Evolutionary conservation across 306 rosid genomes (phyloP).

Genomic region (Castanea mollissima): DNA sequence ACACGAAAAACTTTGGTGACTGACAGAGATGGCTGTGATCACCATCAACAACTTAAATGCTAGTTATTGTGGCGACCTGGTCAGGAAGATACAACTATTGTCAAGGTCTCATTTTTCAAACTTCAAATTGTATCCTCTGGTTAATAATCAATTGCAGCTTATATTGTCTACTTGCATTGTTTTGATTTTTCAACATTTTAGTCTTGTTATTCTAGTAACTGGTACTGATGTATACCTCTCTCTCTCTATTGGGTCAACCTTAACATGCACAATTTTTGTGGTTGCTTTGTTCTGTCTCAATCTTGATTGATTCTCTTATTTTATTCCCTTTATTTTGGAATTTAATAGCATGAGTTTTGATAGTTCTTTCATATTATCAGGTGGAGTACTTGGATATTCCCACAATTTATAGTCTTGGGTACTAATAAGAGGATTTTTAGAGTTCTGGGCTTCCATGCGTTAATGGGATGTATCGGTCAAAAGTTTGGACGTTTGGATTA

Average conservation of each 20-base stretch:
- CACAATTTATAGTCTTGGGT: neutral
- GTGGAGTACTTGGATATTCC: slow-evolving; percentile 6
- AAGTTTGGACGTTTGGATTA: slow-evolving; percentile 21
- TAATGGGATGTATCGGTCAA: slow-evolving; percentile 33
- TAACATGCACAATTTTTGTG: neutral
- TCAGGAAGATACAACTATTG: slow-evolving; percentile 26
- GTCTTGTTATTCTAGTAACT: too few species aligned
- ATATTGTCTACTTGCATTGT: too few species aligned
- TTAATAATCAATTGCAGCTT: too few species aligned
- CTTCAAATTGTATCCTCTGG: too few species aligned
- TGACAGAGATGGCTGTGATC: slow-evolving; percentile 38
- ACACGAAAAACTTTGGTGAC: neutral
- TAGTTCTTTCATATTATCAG: slow-evolving; percentile 18
- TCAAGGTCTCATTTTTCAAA: too few species aligned
- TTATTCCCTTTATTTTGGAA: neutral
- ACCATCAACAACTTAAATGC: slow-evolving; percentile 18
- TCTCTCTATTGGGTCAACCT: neutral
- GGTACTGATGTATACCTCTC: neutral
- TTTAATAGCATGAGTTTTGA: neutral
- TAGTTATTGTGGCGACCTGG: slow-evolving; percentile 34
- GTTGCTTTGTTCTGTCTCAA: neutral
- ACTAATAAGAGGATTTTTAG: neutral
- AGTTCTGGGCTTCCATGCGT: neutral
- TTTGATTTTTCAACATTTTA: too few species aligned
- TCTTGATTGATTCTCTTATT: neutral